These are phyloP conservation scores for Ruellia speciosa DNA, from an alignment of 305 asterid species.

Conservation along the genomic window DNA sequence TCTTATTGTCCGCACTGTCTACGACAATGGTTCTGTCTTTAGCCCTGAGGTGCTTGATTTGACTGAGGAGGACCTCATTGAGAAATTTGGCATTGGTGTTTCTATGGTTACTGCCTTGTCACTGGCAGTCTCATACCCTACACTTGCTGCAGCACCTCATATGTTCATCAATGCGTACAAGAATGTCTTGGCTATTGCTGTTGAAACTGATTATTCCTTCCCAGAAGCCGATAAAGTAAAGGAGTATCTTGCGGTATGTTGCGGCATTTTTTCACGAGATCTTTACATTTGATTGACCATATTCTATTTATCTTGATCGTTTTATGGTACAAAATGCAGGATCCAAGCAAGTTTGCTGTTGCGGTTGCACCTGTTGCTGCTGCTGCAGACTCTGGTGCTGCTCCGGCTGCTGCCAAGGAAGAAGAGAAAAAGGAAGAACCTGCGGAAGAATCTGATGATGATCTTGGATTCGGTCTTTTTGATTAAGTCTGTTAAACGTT, in stretches of 20 bases:
- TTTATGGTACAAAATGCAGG: conserved; percentile 31
- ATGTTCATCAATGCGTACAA: conserved; percentile 78
- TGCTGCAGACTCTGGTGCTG: conserved; percentile 30
- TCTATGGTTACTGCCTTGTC: conserved; percentile 64
- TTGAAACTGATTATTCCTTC: conserved; percentile 68
- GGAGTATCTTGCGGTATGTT: conserved; percentile 74
- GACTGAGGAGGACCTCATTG: conserved; percentile 73
- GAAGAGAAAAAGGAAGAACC: conserved; percentile 65
- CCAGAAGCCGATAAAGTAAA: conserved; percentile 80
- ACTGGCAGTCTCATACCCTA: conserved; percentile 68
- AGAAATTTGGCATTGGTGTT: conserved; percentile 67
- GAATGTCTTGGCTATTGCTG: conserved; percentile 62
- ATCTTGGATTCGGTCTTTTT: conserved; percentile 60
- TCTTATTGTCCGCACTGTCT: conserved; percentile 50
- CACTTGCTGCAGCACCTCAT: conserved; percentile 83
- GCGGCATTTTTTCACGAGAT: too few relatives aligned
- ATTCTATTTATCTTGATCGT: not conserved
- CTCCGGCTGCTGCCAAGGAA: conserved; percentile 41
- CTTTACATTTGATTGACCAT: conserved; percentile 5
- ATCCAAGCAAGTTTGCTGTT: conserved; percentile 70
- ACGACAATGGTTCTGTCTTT: conserved; percentile 79
- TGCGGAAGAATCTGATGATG: conserved; percentile 67
- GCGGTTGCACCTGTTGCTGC: conserved; percentile 52
- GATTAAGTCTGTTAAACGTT: too few relatives aligned
- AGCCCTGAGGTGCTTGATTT: conserved; percentile 74